Evolutionary conservation across 2,329 filamentous ascomycete genomes (phyloP).

Genomic region (Pseudogymnoascus sp.): DNA sequence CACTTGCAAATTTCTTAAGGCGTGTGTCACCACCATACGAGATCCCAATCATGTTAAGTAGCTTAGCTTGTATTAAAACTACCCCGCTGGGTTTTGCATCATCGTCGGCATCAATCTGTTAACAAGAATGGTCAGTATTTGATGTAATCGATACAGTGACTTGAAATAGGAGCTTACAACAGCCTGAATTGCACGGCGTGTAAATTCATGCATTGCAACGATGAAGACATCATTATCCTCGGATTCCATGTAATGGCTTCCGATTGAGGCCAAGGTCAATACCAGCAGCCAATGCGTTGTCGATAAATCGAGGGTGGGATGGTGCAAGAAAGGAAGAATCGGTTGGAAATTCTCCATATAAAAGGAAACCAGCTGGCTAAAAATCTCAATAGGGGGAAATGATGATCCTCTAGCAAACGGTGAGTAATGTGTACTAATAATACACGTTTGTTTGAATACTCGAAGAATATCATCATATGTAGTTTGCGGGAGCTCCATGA

Average conservation of each 20-base stretch:
- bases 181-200: slow-evolving; percentile 30
- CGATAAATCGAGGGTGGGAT: slow-evolving; percentile 30
- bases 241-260: slow-evolving; percentile 29
- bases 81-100: slow-evolving; percentile 10
- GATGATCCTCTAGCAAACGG: slow-evolving; percentile 10
- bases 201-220: slow-evolving; percentile 33
- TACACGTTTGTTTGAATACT: slow-evolving; percentile 17
- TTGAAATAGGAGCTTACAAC: slow-evolving; percentile 22
- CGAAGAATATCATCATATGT: slow-evolving; percentile 16
- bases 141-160: not conserved
- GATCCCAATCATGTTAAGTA: slow-evolving; percentile 21
- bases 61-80: slow-evolving; percentile 18
- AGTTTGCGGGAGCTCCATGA: slow-evolving; percentile 11
- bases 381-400: slow-evolving; percentile 15
- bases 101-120: slow-evolving; percentile 11
- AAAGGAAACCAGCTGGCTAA: slow-evolving; percentile 25
- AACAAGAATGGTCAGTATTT: not conserved
- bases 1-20: slow-evolving; percentile 11
- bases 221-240: slow-evolving; percentile 24
- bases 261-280: slow-evolving; percentile 33
- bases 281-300: slow-evolving; percentile 33
- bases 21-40: slow-evolving; percentile 19
- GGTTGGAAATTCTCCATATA: slow-evolving; percentile 34
- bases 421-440: slow-evolving; percentile 14
- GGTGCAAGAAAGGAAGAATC: slow-evolving; percentile 34